phyloP scores from a whole-genome alignment of 164 flowering plant genomes.

The Kalanchoe fedtschenkoi region DNA sequence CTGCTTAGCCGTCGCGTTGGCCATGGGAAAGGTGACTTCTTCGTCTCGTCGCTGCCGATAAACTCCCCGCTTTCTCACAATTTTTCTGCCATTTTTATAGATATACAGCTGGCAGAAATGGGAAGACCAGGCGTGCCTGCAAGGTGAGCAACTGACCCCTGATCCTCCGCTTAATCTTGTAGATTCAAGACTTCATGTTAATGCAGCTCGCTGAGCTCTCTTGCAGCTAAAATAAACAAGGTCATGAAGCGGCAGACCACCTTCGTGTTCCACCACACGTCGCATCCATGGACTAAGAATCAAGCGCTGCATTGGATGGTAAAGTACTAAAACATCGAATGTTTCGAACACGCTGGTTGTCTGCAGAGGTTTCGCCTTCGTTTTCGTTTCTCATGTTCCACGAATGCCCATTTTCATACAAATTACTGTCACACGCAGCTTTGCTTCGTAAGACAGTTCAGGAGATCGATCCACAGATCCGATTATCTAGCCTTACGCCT shows the following conservation, averaged over 20 bases:
- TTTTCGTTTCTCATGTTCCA: no score
- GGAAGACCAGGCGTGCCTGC: constrained; percentile 58
- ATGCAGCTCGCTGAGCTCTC: not conserved
- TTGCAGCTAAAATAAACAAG: constrained; percentile 37
- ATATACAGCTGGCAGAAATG: constrained; percentile 96
- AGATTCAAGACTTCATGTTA: not conserved
- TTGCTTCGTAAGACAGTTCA: constrained; percentile 78
- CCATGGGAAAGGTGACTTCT: constrained; percentile 68
- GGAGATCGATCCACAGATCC: constrained; percentile 53
- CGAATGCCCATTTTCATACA: not conserved
- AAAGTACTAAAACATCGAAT: constrained; percentile 14
- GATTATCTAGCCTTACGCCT: constrained; percentile 76
- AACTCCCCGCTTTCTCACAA: no score
- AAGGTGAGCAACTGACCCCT: constrained; percentile 28
- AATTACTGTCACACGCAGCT: constrained; percentile 38
- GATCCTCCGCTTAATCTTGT: not conserved
- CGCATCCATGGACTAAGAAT: constrained; percentile 94
- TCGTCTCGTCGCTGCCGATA: not conserved
- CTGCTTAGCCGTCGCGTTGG: constrained; percentile 55
- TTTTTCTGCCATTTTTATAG: constrained; percentile 26
- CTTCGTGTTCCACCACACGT: constrained; percentile 72
- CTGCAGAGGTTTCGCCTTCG: not conserved
- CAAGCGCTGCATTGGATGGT: constrained; percentile 91
- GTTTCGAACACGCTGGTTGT: not conserved
- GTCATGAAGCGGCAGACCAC: constrained; percentile 69